Conservation (phyloP, 345 rosid genomes). For the Cochlearia excelsa region DNA sequence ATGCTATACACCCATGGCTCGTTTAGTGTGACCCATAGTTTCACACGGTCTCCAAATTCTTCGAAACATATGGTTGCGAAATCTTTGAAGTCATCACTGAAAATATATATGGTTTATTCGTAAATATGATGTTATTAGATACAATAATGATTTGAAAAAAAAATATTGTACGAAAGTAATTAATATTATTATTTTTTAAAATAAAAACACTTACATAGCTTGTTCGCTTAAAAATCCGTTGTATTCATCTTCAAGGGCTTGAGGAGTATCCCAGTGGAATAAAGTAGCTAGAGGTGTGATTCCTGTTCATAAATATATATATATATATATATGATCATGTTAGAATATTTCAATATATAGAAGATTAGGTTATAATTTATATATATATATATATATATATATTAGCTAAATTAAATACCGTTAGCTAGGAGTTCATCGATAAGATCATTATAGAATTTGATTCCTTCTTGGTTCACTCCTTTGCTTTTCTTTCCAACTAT, state of each 20-base stretch:
- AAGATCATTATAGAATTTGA: constrained; percentile 46
- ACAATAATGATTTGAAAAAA: too few species aligned
- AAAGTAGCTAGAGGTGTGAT: constrained; percentile 32
- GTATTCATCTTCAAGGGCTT: constrained; percentile 33
- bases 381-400: not conserved
- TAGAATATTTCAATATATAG: not conserved
- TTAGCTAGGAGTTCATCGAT: constrained; percentile 49
- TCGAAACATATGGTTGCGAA: constrained; percentile 41
- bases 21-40: constrained; percentile 38
- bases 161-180: too few species aligned
- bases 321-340: constrained; percentile 9
- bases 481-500: constrained; percentile 42
- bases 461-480: constrained; percentile 52
- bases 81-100: constrained; percentile 25
- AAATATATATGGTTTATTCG: not conserved
- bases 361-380: not conserved
- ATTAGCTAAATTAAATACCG: constrained; percentile 25
- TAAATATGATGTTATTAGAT: not conserved
- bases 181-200: too few species aligned
- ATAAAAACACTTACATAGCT: not conserved
- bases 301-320: constrained; percentile 13
- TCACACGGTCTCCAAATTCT: constrained; percentile 47
- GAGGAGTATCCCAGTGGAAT: constrained; percentile 36
- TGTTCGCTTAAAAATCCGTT: constrained; percentile 28
- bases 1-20: constrained; percentile 42